Evolutionary conservation across 139 green algal species (phyloP), one percentile per base, ranked within the genome.

Genomic region (Edaphochlamys debaryana): DNA sequence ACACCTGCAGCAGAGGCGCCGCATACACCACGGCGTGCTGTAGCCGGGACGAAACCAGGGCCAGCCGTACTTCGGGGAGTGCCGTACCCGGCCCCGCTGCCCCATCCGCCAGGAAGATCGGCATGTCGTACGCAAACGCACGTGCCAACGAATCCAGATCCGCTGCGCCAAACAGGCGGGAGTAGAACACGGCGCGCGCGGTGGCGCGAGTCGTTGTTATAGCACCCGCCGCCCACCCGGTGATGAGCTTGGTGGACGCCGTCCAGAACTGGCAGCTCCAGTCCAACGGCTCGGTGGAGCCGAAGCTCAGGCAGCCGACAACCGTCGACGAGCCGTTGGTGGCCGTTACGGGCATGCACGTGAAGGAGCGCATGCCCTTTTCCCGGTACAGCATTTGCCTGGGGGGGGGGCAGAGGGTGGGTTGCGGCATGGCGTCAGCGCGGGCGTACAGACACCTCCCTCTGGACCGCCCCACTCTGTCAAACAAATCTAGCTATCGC

Each of bases 201-300:
- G 52, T 71, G 58, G 72, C 71, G 9, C 83, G 69, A 2, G 82
- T 79, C 45, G 85, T 82, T 7, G 82, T 83, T 58, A 91, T 79
- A 25, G 82, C 87, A 20, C 87, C 83, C 4, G 82, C 87, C 22
- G 87, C 87, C 87, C 87, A 91, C 37, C 82, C 87, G 0, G 80
- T 86, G 69, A 86, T 72, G 5, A 86, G 80, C 41, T 56, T 32
- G 22, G 42, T 40, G 5, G 69, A 80, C n/a, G 32, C 9, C 11
- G 36, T 83, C 87, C 87, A 91, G 82, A 85, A 91, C 64, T 82
- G 77, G 9, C 25, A 42, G n/a, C 45, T 50, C 87, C 87, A 91
- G 48, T 88, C 82, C 15, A 69, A 17, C 13, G 72, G 67, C 29
- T 73, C 67, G 2, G n/a, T 50, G n/a, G 48, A 62, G 1, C 79